Evolutionary conservation across 2,329 filamentous ascomycete species (phyloP), one percentile per base, ranked within the genome.

Genomic region (Orbilia brochopaga): DNA sequence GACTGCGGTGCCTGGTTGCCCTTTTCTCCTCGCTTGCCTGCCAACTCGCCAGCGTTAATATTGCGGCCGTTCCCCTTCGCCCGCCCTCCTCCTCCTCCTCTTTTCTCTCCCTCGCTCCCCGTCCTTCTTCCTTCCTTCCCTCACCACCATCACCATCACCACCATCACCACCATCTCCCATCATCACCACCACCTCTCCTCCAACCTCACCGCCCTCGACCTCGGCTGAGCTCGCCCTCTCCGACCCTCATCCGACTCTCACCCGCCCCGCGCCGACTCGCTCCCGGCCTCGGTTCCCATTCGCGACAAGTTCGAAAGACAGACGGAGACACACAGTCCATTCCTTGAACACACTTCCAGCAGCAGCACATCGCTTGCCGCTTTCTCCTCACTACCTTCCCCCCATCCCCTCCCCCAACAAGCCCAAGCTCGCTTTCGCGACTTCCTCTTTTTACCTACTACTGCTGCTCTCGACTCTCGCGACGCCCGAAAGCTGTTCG

Each of bases 161-260:
- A 32, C 40, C 53, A 37, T 61, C 62, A 52, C 51, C 61, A 58
- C 61, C 61, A 55, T 60, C 69, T 52, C 65, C 69, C 23, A 55
- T 42, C 50, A 52, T 42, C 44, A 48, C 21, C 48, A 17, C 46
- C 58, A 23, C 52, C 44, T 58, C 65, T n/a, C 19, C 23, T 17
- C 21, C 32, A 11, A 19, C 32, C 10, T 23, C 32, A 52, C 61
- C 62, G 61, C 44, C 61, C 46, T 42, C 69, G 69, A 56, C 61
- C 52, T 23, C 61, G 56, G 56, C 58, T 70, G 30, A 21, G 42
- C 57, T 42, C n/a, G 13, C 2, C 37, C 37, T 42, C 37, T 42
- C 37, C 52, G 23, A 51, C 46, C 19, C 46, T 51, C 15, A 3
- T 21, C 15, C 46, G 11, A 4, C 23, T 51, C 46, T 17, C n/a